Base-by-base conservation (phyloP, 148 eudicot species). In the Camellia japonica region DNA sequence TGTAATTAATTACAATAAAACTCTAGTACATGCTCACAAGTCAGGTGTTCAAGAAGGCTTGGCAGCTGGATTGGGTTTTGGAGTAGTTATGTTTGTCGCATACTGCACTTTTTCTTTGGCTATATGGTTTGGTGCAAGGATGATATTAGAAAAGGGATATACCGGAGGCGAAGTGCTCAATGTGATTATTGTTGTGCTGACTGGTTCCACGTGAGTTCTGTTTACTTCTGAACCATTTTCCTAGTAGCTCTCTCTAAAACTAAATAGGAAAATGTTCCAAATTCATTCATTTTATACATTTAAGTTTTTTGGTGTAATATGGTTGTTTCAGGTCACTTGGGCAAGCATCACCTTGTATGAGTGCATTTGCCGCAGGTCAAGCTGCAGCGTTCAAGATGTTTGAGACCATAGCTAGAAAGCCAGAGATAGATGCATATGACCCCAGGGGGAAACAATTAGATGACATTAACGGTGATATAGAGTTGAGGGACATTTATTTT, bases 51-150 rank as follows among this genome's bases (percentile, higher is more conserved):
- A 60, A 10, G 91, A 92, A 87, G 96, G 92, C 55, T 71, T 88
- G 81, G 91, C 91, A 18, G 77, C 90, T 75, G 98, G 97, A 42
- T 44, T 87, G 13, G 94, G 98, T 65, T 70, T 89, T 54, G 98
- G 97, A 73, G 65, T 80, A 10, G 79, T 90, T 77, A 82, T 86
- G 83, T 79, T 83, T 69, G 64, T 88, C 7, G 20, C 82, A 1
- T 90, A 82, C 68, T 71, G 90, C 82, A 90, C 89, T 64, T 93
- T 90, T 75, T 86, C 90, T 20, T 86, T 92, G 87, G 94, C 93
- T 65, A 74, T 92, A 65, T 92, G 96, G 98, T 93, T 83, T 81
- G 96, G 98, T 15, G 84, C 90, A n/a, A 92, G 85, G 84, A 84
- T 92, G 96, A 88, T 93, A 69, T 23, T 89, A 19, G 83, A 84